These are phyloP conservation scores for Blastobotrys apis DNA, from an alignment of 1,139 yeast species.

Conservation along the genomic window DNA sequence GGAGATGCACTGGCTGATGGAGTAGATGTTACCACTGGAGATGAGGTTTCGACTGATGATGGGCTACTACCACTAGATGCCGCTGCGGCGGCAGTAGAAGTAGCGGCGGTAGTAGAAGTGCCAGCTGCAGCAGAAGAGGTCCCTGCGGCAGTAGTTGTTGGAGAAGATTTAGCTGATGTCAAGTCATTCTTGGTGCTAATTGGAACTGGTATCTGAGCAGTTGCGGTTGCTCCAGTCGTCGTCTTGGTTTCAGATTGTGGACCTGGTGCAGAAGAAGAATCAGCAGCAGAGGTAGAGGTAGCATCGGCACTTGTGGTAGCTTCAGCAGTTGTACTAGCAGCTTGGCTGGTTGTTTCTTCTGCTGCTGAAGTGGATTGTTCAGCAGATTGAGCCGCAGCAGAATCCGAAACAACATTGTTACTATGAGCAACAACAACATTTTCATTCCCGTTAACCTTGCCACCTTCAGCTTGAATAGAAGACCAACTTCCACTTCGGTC, in stretches of 20 bases:
- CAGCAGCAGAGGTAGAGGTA: too few relatives aligned
- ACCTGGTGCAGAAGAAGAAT: not conserved
- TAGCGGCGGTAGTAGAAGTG: not conserved
- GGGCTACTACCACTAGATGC: not conserved
- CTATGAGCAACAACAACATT: too few relatives aligned
- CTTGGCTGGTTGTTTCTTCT: too few relatives aligned
- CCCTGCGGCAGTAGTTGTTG: not conserved
- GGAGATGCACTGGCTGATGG: not conserved
- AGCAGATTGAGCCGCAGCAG: conserved; percentile 3
- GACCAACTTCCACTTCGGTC: conserved; percentile 64
- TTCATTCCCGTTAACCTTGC: conserved; percentile 61
- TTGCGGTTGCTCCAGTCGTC: too few relatives aligned
- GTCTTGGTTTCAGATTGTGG: not conserved
- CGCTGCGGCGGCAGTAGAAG: not conserved
- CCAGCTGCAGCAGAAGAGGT: not conserved
- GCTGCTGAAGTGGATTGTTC: too few relatives aligned
- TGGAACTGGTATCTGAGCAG: not conserved
- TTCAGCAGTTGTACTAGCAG: not conserved
- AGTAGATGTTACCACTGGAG: not conserved
- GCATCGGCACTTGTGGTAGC: too few relatives aligned
- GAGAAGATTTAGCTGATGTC: not conserved
- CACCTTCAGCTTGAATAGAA: conserved; percentile 61
- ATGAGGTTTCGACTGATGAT: not conserved
- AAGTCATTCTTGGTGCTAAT: not conserved
- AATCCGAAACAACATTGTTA: too few relatives aligned